phyloP scores from a whole-genome alignment of 345 rosid genomes.

The Citrus inodora region DNA sequence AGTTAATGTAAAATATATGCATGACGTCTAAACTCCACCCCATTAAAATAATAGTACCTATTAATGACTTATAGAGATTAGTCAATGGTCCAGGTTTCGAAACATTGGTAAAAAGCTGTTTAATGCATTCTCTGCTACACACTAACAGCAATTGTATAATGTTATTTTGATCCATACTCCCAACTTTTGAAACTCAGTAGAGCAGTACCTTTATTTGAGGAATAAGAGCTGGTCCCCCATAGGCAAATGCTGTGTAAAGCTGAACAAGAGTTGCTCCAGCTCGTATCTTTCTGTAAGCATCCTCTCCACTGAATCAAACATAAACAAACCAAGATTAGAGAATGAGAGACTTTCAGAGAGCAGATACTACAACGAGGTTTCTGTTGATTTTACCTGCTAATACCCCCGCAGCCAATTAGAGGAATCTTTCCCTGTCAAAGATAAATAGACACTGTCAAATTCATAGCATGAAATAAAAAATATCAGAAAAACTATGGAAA shows the following conservation, averaged over 20 bases:
- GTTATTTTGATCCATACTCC: neutral
- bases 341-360: neutral
- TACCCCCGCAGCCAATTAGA: slow-evolving; percentile 88
- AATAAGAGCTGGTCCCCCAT: slow-evolving; percentile 95
- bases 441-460: slow-evolving; percentile 10
- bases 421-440: slow-evolving; percentile 83
- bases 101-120: neutral
- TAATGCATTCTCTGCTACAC: neutral
- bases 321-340: neutral
- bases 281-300: slow-evolving; percentile 90
- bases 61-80: neutral
- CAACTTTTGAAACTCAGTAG: neutral
- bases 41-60: neutral
- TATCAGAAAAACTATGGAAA: neutral
- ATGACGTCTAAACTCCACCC: neutral
- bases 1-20: neutral
- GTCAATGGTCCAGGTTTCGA: neutral
- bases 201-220: slow-evolving; percentile 77
- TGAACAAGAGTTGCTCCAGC: slow-evolving; percentile 97
- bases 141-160: neutral
- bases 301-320: slow-evolving; percentile 73
- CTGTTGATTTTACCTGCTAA: slow-evolving; percentile 61
- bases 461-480: neutral
- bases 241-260: slow-evolving; percentile 90
- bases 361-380: neutral